Evolutionary conservation across 176 grass and related monocot species (phyloP).

Genomic region (Zoysia pacifica): DNA sequence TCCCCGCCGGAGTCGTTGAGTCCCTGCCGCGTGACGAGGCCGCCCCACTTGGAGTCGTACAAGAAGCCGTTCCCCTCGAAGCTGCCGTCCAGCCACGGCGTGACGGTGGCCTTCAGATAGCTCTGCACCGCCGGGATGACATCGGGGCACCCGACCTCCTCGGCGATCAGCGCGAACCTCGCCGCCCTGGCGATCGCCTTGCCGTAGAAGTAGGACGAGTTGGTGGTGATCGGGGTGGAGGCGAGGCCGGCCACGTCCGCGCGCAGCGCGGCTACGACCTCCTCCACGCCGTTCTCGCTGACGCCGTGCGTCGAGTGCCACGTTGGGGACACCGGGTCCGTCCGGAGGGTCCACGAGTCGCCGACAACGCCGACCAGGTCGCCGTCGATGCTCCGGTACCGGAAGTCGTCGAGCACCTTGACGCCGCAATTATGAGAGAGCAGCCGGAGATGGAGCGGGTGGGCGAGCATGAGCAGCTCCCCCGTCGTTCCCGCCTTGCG

Average conservation of each 20-base stretch:
- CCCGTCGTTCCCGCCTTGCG: slow-evolving; percentile 60
- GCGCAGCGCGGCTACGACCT: slow-evolving; percentile 59
- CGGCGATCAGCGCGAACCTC: slow-evolving; percentile 74
- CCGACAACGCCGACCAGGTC: slow-evolving; percentile 84
- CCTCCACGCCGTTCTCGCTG: slow-evolving; percentile 54
- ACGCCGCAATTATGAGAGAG: slow-evolving; percentile 44
- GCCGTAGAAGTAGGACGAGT: slow-evolving; percentile 92
- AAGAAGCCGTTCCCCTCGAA: slow-evolving; percentile 80
- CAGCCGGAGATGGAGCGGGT: slow-evolving; percentile 77
- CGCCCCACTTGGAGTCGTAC: slow-evolving; percentile 82
- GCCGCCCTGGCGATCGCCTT: slow-evolving; percentile 82
- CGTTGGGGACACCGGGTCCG: slow-evolving; percentile 54
- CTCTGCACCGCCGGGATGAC: slow-evolving; percentile 58
- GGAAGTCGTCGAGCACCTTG: slow-evolving; percentile 63
- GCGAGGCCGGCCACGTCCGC: slow-evolving; percentile 58
- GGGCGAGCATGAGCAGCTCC: slow-evolving; percentile 79
- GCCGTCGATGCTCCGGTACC: slow-evolving; percentile 89
- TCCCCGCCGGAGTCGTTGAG: slow-evolving; percentile 60
- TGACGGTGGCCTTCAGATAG: slow-evolving; percentile 59
- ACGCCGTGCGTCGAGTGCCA: slow-evolving; percentile 79
- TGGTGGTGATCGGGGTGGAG: slow-evolving; percentile 55
- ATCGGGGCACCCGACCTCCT: slow-evolving; percentile 72
- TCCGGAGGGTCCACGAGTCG: slow-evolving; percentile 60
- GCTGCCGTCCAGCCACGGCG: slow-evolving; percentile 79
- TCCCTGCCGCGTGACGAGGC: slow-evolving; percentile 68